Base-by-base conservation (phyloP, 495 filamentous ascomycete genomes). In the Lineolata rhizophorae region DNA sequence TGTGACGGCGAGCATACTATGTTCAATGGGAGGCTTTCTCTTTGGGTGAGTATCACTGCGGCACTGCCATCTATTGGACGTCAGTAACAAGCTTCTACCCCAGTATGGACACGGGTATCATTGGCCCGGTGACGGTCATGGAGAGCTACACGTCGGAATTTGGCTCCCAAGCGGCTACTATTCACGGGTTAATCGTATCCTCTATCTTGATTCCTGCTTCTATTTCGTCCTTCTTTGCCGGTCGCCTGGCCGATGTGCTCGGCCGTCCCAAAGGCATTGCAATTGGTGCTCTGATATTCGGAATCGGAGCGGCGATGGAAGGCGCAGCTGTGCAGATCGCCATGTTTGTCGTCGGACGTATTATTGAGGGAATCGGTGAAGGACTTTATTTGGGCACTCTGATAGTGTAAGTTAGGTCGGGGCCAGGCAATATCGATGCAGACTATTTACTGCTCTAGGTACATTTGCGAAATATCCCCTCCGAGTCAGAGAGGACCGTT, bases 91-190 rank as follows among this genome's bases (percentile, higher is more conserved):
- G 22, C 22, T 25, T 25, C 22, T 12, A 17, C 29, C 21, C 33
- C 24, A 39, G 64, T 4, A 62, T 65, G 43, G 68, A 76, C 31
- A 75, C 67, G 0, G 69, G 72, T 2, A 61, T 60, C 3, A 72
- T 76, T 29, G 72, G 72, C 0, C 61, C 67, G 8, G 49, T 74
- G 0, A 73, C 67, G 4, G 50, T 56, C 14, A 75, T 78, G 72
- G 52, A 53, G 0, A 46, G 54, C 25, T 76, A 72, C 44, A 44
- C 43, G 1, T 35, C 42, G 4, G 46, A 52, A 6, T 57, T 76
- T 27, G 65, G 69, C 1, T 40, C 44, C 16, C 55, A 67, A 22
- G 65, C 68, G 1, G 52, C 70, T 3, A 57, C 55, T 0, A 47
- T 71, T 26, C 60, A 64, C 29, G 70, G 70, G 1, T 51, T 75